A percentile compares a stretch with the other conserved stretches of the same genome.
phyloP scores from a whole-genome alignment of 2,329 filamentous ascomycete species.

The Cyclaneusma minus region DNA sequence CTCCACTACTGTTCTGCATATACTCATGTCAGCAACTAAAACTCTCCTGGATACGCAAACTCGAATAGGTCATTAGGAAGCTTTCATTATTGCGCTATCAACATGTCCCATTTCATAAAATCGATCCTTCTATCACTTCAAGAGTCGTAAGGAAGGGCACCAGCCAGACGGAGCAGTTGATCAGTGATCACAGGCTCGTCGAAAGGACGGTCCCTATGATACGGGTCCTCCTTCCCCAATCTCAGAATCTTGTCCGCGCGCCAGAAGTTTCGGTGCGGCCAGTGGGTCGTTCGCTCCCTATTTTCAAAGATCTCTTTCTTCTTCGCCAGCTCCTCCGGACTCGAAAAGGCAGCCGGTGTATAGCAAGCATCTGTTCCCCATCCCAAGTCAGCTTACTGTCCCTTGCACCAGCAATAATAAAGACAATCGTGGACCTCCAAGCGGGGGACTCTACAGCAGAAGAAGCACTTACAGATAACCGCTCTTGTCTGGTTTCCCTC shows the following conservation, averaged over 20 bases:
- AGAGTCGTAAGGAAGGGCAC: constrained; percentile 6
- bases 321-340: constrained; percentile 2
- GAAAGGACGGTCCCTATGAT: constrained; percentile 6
- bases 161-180: constrained; percentile 6
- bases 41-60: no score
- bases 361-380: constrained; percentile 7
- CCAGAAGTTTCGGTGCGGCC: constrained; percentile 8
- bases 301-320: constrained; percentile 4
- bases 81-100: no score
- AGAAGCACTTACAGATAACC: constrained; percentile 7
- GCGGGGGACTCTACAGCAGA: no score
- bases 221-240: constrained; percentile 7
- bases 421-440: no score
- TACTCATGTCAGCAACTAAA: no score
- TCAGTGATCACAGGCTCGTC: constrained; percentile 6
- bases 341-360: constrained; percentile 3
- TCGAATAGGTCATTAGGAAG: no score
- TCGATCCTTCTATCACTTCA: no score
- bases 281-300: constrained; percentile 5
- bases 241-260: constrained; percentile 5
- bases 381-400: no score
- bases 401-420: no score
- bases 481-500: constrained; percentile 17
- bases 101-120: no score
- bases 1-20: no score